Base-by-base conservation (phyloP, 257 asterid species). In the Linaria vulgaris region DNA sequence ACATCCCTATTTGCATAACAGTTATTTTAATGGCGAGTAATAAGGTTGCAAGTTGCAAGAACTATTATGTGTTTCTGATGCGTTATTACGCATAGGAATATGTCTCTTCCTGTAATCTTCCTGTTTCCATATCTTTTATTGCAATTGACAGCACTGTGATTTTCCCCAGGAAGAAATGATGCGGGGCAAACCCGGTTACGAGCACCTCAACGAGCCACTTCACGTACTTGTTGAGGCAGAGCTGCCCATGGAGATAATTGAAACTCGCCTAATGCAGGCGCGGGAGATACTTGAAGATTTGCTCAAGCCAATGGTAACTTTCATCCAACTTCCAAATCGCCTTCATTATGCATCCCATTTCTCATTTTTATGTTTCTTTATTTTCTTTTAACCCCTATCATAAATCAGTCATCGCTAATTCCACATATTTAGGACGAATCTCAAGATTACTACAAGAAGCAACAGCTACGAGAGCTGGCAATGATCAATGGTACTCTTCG, bases 131-230 rank as follows among this genome's bases (percentile, higher is more conserved):
- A 24, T 48, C 57, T 24, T 27, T 21, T 12, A 19, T 21, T 59
- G 7, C 37, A 15, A 39, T 38, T 20, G 13, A 15, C 64, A 2
- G 34, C 9, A 34, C 38, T 21, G 6, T 59, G 11, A 4, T 57
- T 24, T 22, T 50, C 66, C 81, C 65, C 70, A 94, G 99, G 99
- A 94, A 84, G 99, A 94, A 76, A 76, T 90, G 88, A 85, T 94
- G 99, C 86, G 99, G 69, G 99, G 99, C 46, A 94, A 90, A 74
- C 95, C 97, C 3, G 99, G 99, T 67, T 94, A 82, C 48, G 99
- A 94, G 72, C 99, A 94, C 76, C 83, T 94, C 67, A 90, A 90
- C 47, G 99, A 94, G 67, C 96, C 97, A 50, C 96, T 94, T 53
- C 99, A 94, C 79, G 76, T 94, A 68, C 85, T 94, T 39, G 88